phyloP scores from a whole-genome alignment of 805 yeast species.

The Wickerhamomyces strasburgensis region DNA sequence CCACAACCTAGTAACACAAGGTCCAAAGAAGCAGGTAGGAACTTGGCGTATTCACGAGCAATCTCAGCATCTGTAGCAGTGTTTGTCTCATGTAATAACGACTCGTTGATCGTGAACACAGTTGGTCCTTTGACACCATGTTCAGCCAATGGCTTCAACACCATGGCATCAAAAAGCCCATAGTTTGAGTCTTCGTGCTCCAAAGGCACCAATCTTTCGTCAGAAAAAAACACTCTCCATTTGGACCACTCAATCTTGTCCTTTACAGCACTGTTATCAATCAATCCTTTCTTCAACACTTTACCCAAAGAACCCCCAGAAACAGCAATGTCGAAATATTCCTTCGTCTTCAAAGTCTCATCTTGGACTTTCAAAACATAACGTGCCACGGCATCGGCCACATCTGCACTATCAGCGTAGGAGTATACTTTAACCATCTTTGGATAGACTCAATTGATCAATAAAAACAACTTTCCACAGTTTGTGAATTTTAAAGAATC shows the following conservation, averaged over 20 bases:
- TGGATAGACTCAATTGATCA: too few relatives aligned
- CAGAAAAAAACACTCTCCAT: constrained; percentile 84
- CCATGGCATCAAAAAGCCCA: constrained; percentile 63
- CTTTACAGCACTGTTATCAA: constrained; percentile 46
- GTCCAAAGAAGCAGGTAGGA: constrained; percentile 54
- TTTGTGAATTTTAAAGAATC: background rate
- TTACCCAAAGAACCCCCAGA: constrained; percentile 90
- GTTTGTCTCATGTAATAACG: constrained; percentile 51
- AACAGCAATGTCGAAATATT: constrained; percentile 66
- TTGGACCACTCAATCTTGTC: constrained; percentile 54
- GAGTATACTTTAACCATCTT: constrained; percentile 33
- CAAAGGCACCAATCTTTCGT: constrained; percentile 84
- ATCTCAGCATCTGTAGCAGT: constrained; percentile 44
- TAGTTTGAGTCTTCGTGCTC: constrained; percentile 81
- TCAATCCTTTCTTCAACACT: constrained; percentile 57
- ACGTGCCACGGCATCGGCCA: constrained; percentile 63
- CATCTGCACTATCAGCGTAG: constrained; percentile 49
- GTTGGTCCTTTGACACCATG: constrained; percentile 43
- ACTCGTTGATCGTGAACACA: constrained; percentile 61
- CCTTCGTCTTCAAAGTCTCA: constrained; percentile 41
- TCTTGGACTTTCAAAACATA: constrained; percentile 60
- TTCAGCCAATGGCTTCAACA: constrained; percentile 33
- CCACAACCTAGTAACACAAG: constrained; percentile 83
- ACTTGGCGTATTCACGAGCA: constrained; percentile 57
- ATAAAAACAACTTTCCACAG: too few relatives aligned